Evolutionary conservation across 2,329 filamentous ascomycete genomes (phyloP), one percentile per base, ranked within the genome.

Genomic region (Coniosporium tulheliwenetii): DNA sequence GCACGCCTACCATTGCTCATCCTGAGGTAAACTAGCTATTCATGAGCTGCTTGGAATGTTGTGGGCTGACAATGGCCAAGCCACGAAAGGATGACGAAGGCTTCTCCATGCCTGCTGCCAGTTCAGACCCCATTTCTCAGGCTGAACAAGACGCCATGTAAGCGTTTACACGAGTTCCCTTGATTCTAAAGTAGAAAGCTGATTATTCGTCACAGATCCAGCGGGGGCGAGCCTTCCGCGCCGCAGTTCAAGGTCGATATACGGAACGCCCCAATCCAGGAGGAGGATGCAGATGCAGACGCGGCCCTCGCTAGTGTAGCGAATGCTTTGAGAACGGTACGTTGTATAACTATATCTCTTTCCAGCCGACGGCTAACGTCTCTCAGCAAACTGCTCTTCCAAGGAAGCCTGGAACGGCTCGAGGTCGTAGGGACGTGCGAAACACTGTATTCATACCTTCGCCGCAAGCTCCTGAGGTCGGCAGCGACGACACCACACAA

Each of bases 401-500:
- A 42, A 75, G 81, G 19, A 81, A 77, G 44, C 65, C 74, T 10
- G 81, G 83, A 37, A 95, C 86, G 10, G 67, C 93, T 12, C 76
- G 91, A 49, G 91, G 91, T 39, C 81, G 91, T 45, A 75, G 91
- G 55, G 89, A 96, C 57, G 85, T 93, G 46, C 77, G 89, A 44
- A 93, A 93, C 60, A 95, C 87, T 1, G 79, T 94, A 41, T 89
- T 91, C 54, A 70, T 87, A 47, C 80, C 84, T 34, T 62, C 61
- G 34, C 52, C 61, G 9, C 50, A 51, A 12, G 50, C 58, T 9
- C 57, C 60, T 32, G 60, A 63, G 41, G 44, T 59, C 37, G 57
- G 56, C 39, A 55, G 54, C 47, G 58, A 53, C 40, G 19, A 26
- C 19, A 26, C 4, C 19, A 26, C 7, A 26, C 19, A 26, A 26